Percentiles rank a stretch among this genome's conserved stretches.
These are phyloP conservation scores for Plasmodium gaboni DNA, from an alignment of 169 alveolate genomes.

Conservation along the genomic window DNA sequence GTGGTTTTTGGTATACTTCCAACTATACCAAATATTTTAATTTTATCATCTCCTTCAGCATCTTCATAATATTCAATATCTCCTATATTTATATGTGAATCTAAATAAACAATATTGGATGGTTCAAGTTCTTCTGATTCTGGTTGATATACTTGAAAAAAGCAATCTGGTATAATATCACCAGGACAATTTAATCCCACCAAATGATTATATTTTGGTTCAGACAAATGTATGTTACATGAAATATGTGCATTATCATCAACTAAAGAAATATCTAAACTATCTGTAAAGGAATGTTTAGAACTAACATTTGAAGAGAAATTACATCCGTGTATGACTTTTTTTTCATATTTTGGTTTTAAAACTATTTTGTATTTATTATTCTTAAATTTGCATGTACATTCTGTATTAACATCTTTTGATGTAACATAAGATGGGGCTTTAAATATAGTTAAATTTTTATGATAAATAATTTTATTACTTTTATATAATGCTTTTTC, in stretches of 20 bases:
- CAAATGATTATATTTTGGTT: conserved; percentile 28
- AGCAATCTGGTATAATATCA: conserved; percentile 33
- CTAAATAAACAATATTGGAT: conserved; percentile 41
- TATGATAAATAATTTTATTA: conserved; percentile 48
- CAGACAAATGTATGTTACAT: conserved; percentile 13
- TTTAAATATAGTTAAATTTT: conserved; percentile 39
- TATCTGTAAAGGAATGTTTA: conserved; percentile 11
- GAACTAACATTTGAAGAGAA: conserved; percentile 22
- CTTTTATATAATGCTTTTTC: conserved; percentile 28
- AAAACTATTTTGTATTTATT: neutral
- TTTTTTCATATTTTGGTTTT: conserved; percentile 29
- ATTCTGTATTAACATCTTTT: conserved; percentile 11
- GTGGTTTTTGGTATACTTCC: conserved; percentile 50
- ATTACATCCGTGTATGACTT: conserved; percentile 52
- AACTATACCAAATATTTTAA: conserved; percentile 34
- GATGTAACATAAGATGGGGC: conserved; percentile 48
- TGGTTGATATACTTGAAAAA: conserved; percentile 52
- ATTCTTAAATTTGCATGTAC: conserved; percentile 14
- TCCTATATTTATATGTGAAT: conserved; percentile 58
- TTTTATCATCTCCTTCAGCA: conserved; percentile 7
- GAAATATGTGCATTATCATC: conserved; percentile 37
- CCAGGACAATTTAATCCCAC: conserved; percentile 62
- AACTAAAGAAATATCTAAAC: conserved; percentile 6
- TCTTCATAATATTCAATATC: conserved; percentile 65
- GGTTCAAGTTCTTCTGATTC: conserved; percentile 24